phyloP scores from a whole-genome alignment of 1,284 basidiomycete genomes.

The Papiliotrema flavescens region DNA sequence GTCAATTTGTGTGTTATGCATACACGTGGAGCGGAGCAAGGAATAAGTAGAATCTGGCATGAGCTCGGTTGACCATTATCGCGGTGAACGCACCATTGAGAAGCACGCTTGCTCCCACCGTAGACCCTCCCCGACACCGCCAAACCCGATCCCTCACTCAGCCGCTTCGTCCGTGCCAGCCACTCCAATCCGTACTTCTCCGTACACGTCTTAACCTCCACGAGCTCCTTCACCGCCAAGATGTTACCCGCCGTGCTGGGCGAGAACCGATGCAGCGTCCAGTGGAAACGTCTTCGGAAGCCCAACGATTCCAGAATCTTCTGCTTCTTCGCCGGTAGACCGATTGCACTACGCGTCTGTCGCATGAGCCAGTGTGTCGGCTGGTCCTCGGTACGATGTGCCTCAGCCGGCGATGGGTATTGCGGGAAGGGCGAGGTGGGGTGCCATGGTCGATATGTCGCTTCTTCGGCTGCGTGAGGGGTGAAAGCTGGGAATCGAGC shows the following conservation, averaged over 20 bases:
- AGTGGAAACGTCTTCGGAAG: conserved; percentile 50
- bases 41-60: too few relatives aligned
- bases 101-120: conserved; percentile 16
- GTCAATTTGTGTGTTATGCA: too few relatives aligned
- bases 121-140: conserved; percentile 26
- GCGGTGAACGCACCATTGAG: too few relatives aligned
- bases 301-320: conserved; percentile 51
- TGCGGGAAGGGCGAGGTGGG: neutral
- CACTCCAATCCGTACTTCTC: conserved; percentile 30
- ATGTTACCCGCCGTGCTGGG: conserved; percentile 51
- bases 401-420: neutral
- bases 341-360: conserved; percentile 52
- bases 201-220: conserved; percentile 52
- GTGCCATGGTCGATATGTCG: conserved; percentile 1
- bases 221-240: conserved; percentile 54
- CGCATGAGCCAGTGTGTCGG: conserved; percentile 51
- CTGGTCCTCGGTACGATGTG: conserved; percentile 6
- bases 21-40: too few relatives aligned
- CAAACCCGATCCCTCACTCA: conserved; percentile 41
- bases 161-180: conserved; percentile 21
- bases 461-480: neutral
- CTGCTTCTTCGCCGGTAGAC: conserved; percentile 47
- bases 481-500: neutral
- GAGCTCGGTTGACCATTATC: too few relatives aligned
- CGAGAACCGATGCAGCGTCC: conserved; percentile 49